A percentile compares a stretch with the other conserved stretches of the same genome.
Conservation (phyloP, 2,329 filamentous ascomycete genomes). For the Fusarium sublunatum region DNA sequence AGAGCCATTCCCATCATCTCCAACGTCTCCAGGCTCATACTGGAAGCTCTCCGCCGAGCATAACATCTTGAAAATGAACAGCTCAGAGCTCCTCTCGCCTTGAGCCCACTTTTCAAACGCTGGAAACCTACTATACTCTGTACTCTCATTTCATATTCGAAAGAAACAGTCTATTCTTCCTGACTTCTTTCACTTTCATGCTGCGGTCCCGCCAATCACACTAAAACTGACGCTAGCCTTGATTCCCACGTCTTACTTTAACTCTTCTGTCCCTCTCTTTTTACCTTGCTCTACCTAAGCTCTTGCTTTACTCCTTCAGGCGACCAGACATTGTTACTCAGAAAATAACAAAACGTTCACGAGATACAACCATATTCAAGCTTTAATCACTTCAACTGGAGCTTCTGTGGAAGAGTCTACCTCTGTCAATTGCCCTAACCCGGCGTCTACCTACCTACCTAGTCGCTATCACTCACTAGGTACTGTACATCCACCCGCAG, state of each 20-base stretch:
- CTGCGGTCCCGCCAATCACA: constrained; percentile 43
- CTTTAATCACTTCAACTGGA: constrained; percentile 21
- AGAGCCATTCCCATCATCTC: constrained; percentile 16
- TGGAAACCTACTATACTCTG: too few species aligned
- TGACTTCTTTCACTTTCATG: constrained; percentile 7
- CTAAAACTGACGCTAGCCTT: constrained; percentile 44
- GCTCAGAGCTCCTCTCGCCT: not conserved
- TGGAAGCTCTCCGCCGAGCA: constrained; percentile 5
- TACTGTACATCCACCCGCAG: constrained; percentile 36
- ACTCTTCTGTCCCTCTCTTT: constrained; percentile 20
- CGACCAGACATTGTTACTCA: not conserved
- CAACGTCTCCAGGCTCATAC: constrained; percentile 5
- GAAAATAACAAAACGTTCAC: not conserved
- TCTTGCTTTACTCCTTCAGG: constrained; percentile 16
- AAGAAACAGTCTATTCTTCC: not conserved
- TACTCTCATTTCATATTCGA: not conserved
- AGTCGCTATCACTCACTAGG: constrained; percentile 13
- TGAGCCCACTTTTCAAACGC: not conserved
- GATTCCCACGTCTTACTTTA: constrained; percentile 46
- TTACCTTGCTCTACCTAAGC: constrained; percentile 8
- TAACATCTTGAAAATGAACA: not conserved
- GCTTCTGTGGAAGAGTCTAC: constrained; percentile 22
- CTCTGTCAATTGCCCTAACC: constrained; percentile 16
- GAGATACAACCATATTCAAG: constrained; percentile 13
- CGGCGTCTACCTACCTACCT: not conserved